phyloP scores from a whole-genome alignment of 1,284 basidiomycete genomes.

The Pterula multifida region DNA sequence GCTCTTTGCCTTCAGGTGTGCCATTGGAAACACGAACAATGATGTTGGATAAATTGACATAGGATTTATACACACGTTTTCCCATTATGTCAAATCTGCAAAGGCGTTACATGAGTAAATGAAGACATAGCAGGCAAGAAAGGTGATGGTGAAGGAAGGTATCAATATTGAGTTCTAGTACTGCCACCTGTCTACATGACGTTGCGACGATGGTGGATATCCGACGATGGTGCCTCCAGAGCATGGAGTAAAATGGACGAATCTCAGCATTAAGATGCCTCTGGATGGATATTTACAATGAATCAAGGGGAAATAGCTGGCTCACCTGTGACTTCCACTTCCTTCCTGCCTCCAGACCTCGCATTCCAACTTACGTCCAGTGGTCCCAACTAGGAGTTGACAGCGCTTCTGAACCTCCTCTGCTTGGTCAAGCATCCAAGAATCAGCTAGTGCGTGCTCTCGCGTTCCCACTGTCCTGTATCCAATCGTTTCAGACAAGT shows the following conservation, averaged over 20 bases:
- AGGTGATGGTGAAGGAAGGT: background rate
- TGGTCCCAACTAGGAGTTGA: constrained; percentile 18
- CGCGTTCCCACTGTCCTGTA: constrained; percentile 87
- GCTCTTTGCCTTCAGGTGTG: constrained; percentile 57
- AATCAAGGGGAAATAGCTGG: constrained; percentile 10
- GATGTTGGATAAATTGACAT: constrained; percentile 81
- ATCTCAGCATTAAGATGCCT: too few species aligned
- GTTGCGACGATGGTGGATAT: too few species aligned
- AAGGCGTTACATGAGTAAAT: too few species aligned
- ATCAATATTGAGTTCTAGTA: too few species aligned
- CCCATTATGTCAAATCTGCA: constrained; percentile 79
- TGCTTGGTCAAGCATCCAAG: constrained; percentile 69
- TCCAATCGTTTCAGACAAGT: constrained; percentile 77
- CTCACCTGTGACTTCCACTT: constrained; percentile 74
- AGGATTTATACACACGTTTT: constrained; percentile 83
- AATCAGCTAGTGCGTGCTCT: constrained; percentile 80
- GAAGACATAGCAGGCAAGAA: background rate
- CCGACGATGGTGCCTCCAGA: background rate
- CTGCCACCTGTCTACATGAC: too few species aligned
- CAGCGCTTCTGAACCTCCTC: constrained; percentile 41
- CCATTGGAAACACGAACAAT: constrained; percentile 83
- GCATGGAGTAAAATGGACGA: too few species aligned
- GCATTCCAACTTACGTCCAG: constrained; percentile 59
- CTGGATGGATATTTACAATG: too few species aligned
- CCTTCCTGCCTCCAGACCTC: constrained; percentile 84